These are phyloP conservation scores for Trypanosoma boissoni DNA, from an alignment of 208 protist species.

Conservation along the genomic window DNA sequence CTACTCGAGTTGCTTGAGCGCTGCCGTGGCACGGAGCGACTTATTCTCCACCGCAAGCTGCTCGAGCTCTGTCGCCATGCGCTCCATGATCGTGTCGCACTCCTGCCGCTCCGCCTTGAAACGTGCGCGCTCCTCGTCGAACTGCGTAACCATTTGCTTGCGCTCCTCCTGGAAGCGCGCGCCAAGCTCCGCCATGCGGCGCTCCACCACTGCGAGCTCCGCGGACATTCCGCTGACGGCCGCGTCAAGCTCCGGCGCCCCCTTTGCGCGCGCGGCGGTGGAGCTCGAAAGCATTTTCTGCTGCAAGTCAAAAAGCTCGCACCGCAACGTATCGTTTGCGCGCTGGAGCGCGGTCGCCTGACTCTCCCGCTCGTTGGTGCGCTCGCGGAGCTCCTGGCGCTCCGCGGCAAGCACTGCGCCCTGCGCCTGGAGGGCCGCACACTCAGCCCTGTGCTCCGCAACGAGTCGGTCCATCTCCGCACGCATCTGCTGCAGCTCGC, in stretches of 20 bases:
- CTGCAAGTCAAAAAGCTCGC: constrained; percentile 23
- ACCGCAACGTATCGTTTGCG: constrained; percentile 10
- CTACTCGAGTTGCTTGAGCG: constrained; percentile 18
- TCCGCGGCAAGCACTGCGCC: constrained; percentile 9
- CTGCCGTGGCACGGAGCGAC: constrained; percentile 14
- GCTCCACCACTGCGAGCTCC: constrained; percentile 50
- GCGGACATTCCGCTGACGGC: constrained; percentile 32
- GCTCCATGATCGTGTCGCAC: constrained; percentile 46
- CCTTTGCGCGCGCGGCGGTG: not conserved
- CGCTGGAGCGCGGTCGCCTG: constrained; percentile 17
- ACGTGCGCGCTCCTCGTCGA: constrained; percentile 40
- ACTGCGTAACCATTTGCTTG: constrained; percentile 38
- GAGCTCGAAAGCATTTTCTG: constrained; percentile 22
- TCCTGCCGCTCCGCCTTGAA: constrained; percentile 48
- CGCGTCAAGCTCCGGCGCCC: constrained; percentile 33
- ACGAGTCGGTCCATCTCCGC: constrained; percentile 16
- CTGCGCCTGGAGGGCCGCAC: constrained; percentile 2
- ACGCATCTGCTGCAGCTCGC: constrained; percentile 24
- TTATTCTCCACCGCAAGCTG: constrained; percentile 25
- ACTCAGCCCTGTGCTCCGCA: not conserved
- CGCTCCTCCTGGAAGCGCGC: constrained; percentile 46
- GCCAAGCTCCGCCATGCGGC: constrained; percentile 35
- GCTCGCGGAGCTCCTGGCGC: constrained; percentile 7
- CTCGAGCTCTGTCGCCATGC: constrained; percentile 52
- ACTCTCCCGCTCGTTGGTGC: constrained; percentile 7